Base-by-base conservation (phyloP, 371 early-diverging fungal species). In the Choanephora cucurbitarum region DNA sequence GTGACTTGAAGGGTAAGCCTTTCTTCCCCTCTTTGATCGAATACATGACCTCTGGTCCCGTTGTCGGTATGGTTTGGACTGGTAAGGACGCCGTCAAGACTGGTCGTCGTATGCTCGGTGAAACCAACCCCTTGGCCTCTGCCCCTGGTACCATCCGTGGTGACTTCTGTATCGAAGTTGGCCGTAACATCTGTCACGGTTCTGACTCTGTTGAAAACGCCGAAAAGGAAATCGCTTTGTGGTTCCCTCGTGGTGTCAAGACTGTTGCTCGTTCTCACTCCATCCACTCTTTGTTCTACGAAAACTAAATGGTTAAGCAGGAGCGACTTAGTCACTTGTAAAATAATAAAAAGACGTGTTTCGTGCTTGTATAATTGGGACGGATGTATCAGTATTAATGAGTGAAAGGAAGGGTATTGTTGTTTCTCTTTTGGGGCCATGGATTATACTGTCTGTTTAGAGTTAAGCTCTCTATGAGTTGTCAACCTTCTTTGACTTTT, bases 141-240 rank as follows among this genome's bases (percentile, higher is more conserved):
- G 85, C 83, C 57, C 93, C 98, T 60, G 99, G 99, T 69, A 98
- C 99, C 80, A 99, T 99, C 87, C 94, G 99, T 81, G 99, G 99
- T 70, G 99, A 99, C 86, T 97, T 87, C 79, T 88, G 91, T 72
- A 86, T 96, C 57, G 96, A 94, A 60, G 89, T 91, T 39, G 92
- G 93, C 49, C 87, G 89, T 72, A 99, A 99, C 91, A 84, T 99
- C 73, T 92, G 95, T 90, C 99, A 99, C 88, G 99, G 99, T 58
- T 94, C 96, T 61, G 99, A 99, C 89, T 78, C 93, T 53, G 96
- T 96, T 59, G 99, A 98, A 81, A 87, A 83, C 74, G 99, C 98
- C 60, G 90, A 98, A 82, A 88, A 84, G 74, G 99, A 99, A 79
- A 97, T 99, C 53, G 88, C 83, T 42, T 82, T 99, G 73, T 98